Evolutionary conservation across 176 grass and related monocot species (phyloP).

Genomic region (Saccharum officinarum): DNA sequence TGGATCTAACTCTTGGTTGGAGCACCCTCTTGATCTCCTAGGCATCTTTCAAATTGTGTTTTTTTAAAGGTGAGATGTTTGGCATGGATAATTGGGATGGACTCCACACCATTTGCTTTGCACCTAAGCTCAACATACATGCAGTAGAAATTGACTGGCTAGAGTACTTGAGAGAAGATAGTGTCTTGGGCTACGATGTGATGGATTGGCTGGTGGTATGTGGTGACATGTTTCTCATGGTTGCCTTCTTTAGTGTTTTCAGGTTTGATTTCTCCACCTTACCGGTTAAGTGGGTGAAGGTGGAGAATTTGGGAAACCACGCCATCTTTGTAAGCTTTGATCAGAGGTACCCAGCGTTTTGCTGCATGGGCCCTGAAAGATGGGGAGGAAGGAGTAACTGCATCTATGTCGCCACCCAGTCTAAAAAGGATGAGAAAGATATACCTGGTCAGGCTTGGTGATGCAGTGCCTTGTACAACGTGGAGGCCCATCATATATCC

Average conservation of each 20-base stretch:
- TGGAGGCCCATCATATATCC: not conserved
- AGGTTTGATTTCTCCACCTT: conserved; percentile 19
- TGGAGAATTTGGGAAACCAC: conserved; percentile 38
- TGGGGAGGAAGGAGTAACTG: conserved; percentile 4
- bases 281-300: conserved; percentile 38
- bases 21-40: not conserved
- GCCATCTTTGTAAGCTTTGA: conserved; percentile 27
- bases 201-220: not conserved
- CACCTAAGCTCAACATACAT: conserved; percentile 22
- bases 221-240: not conserved
- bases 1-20: conserved; percentile 35
- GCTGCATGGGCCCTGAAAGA: conserved; percentile 12
- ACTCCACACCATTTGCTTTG: conserved; percentile 31
- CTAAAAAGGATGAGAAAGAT: not conserved
- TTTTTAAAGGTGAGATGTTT: conserved; percentile 48
- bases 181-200: not conserved
- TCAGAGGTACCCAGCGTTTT: not conserved
- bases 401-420: not conserved
- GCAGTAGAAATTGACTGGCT: conserved; percentile 17
- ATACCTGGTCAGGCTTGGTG: not conserved
- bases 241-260: conserved; percentile 24
- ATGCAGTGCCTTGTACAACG: not conserved
- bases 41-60: conserved; percentile 32
- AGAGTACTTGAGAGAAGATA: not conserved
- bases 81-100: conserved; percentile 24